Percentiles rank a stretch among this genome's conserved stretches.
Evolutionary conservation across 495 filamentous ascomycete genomes (phyloP).

Genomic region (Daldinia childiae): DNA sequence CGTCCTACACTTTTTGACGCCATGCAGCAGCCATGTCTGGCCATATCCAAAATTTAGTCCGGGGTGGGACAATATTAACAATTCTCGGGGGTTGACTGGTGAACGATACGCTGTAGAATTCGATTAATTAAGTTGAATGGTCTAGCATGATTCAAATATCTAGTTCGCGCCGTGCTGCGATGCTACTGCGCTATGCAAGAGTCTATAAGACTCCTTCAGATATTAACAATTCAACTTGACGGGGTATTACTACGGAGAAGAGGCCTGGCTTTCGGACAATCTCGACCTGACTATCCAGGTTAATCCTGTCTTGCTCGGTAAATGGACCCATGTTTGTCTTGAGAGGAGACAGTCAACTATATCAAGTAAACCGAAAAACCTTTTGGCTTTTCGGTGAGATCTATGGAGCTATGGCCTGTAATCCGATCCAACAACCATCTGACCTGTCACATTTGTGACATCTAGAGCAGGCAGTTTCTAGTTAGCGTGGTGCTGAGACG

Average conservation of each 20-base stretch:
- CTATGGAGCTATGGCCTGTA: slow-evolving; percentile 25
- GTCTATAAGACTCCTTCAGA: slow-evolving; percentile 14
- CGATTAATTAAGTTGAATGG: slow-evolving; percentile 14
- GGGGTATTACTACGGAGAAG: slow-evolving; percentile 24
- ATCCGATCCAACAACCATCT: slow-evolving; percentile 28
- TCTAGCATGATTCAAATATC: slow-evolving; percentile 24
- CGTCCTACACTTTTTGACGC: slow-evolving; percentile 24
- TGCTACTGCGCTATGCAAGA: slow-evolving; percentile 25
- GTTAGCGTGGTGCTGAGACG: slow-evolving; percentile 40
- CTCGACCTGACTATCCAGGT: slow-evolving; percentile 25
- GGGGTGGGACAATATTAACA: slow-evolving; percentile 8
- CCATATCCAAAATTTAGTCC: slow-evolving; percentile 19
- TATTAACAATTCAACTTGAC: slow-evolving; percentile 19
- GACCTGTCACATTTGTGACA: slow-evolving; percentile 36
- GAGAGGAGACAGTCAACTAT: slow-evolving; percentile 7
- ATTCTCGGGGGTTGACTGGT: slow-evolving; percentile 8
- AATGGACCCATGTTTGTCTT: slow-evolving; percentile 22
- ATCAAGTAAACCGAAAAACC: slow-evolving; percentile 31
- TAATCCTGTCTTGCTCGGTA: slow-evolving; percentile 22
- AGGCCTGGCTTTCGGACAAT: slow-evolving; percentile 29
- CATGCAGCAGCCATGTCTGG: slow-evolving; percentile 28
- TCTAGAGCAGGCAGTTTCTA: slow-evolving; percentile 26
- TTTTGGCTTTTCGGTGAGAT: slow-evolving; percentile 34
- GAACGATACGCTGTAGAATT: neutral
- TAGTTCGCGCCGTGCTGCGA: slow-evolving; percentile 25